These are phyloP conservation scores for Penicillium manginii DNA, from an alignment of 495 filamentous ascomycete genomes.

Conservation along the genomic window DNA sequence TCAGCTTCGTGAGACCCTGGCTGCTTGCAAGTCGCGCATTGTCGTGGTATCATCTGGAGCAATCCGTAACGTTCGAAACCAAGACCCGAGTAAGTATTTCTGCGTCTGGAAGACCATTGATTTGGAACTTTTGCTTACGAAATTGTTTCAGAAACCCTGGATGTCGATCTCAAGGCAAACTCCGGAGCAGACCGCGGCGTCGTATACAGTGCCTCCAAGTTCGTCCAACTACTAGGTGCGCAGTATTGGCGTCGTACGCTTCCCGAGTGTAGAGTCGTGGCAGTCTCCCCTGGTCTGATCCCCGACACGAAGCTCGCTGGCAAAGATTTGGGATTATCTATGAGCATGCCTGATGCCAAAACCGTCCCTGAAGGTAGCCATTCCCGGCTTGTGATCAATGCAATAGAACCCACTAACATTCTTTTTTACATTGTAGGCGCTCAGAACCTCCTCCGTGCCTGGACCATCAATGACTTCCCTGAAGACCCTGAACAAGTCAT, in stretches of 20 bases:
- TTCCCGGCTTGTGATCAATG: background rate
- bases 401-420: background rate
- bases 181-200: conserved; percentile 26
- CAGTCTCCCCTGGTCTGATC: conserved; percentile 35
- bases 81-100: conserved; percentile 27
- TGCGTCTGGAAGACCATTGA: no score
- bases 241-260: conserved; percentile 35
- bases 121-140: no score
- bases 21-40: conserved; percentile 29
- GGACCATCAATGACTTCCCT: conserved; percentile 24
- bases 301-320: conserved; percentile 32
- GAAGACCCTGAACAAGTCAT: conserved; percentile 35
- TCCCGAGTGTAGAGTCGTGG: conserved; percentile 28
- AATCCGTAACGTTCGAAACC: conserved; percentile 28
- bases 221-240: conserved; percentile 29
- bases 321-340: conserved; percentile 22
- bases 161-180: conserved; percentile 32
- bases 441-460: conserved; percentile 30
- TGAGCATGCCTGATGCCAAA: conserved; percentile 39
- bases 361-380: conserved; percentile 34
- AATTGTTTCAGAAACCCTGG: conserved; percentile 25
- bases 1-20: conserved; percentile 25
- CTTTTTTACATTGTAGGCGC: conserved; percentile 22
- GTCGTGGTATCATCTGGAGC: conserved; percentile 36
- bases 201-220: conserved; percentile 35